These are phyloP conservation scores for Paecilomyces sp. DNA, from an alignment of 2,329 filamentous ascomycete genomes.

Conservation along the genomic window DNA sequence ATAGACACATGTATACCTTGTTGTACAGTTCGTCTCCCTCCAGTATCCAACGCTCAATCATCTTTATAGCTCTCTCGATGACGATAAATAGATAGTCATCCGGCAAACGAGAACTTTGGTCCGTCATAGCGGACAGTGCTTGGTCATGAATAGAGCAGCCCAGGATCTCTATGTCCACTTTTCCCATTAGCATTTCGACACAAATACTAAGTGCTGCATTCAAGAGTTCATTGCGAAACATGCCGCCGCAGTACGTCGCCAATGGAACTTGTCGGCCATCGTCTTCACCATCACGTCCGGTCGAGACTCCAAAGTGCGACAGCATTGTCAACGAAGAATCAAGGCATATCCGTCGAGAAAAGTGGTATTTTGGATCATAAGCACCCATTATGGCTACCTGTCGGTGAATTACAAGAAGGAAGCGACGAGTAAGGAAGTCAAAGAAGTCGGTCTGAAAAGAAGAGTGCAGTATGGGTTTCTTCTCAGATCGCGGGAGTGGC, in stretches of 20 bases:
- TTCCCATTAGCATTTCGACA: constrained; percentile 13
- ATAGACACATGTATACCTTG: neutral
- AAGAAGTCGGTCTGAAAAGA: constrained; percentile 26
- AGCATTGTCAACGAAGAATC: constrained; percentile 29
- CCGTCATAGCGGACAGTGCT: neutral
- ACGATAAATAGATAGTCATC: neutral
- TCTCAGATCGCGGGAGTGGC: neutral
- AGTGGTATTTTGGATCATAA: constrained; percentile 26
- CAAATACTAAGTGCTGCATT: constrained; percentile 26
- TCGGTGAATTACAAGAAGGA: constrained; percentile 49
- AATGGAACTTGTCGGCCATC: constrained; percentile 13
- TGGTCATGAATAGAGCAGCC: neutral
- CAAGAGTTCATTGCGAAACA: constrained; percentile 28
- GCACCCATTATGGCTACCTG: constrained; percentile 26
- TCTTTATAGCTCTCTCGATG: neutral
- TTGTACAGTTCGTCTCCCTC: neutral
- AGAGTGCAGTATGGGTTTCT: constrained; percentile 11
- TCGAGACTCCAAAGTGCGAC: constrained; percentile 17
- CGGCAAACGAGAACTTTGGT: neutral
- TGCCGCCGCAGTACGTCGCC: constrained; percentile 23
- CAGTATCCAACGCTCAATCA: neutral
- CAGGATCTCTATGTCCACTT: neutral
- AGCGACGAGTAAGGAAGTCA: constrained; percentile 48
- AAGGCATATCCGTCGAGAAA: constrained; percentile 29
- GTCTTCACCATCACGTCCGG: neutral